Evolutionary conservation across 352 stramenopile genomes (phyloP).

Genomic region (Phytophthora tubulina): DNA sequence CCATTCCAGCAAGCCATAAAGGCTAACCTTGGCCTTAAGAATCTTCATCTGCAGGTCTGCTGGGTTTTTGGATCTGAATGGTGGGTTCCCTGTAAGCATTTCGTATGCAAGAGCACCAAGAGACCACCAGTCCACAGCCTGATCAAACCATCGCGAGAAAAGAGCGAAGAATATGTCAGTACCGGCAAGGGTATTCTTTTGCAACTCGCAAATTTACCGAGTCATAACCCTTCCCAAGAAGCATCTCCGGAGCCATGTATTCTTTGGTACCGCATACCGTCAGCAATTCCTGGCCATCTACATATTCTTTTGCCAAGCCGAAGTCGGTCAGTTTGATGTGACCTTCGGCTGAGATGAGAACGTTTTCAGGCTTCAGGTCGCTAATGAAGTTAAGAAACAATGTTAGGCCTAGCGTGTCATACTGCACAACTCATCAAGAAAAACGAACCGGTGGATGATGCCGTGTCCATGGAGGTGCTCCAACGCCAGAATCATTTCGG

Average conservation of each 20-base stretch:
- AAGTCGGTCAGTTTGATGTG: conserved; percentile 94
- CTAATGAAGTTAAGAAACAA: conserved; percentile 29
- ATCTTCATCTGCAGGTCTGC: conserved; percentile 84
- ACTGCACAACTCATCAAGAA: not conserved
- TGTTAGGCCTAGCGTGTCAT: not conserved
- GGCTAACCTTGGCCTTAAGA: conserved; percentile 67
- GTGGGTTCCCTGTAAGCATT: conserved; percentile 82
- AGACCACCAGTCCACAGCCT: conserved; percentile 90
- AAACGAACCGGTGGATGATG: conserved; percentile 83
- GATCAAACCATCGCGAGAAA: not conserved
- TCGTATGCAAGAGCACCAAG: conserved; percentile 82
- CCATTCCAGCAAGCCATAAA: not conserved
- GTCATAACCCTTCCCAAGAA: conserved; percentile 85
- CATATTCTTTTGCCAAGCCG: conserved; percentile 83
- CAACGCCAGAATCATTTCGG: conserved; percentile 87
- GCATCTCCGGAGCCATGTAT: conserved; percentile 91
- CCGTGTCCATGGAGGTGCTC: conserved; percentile 83
- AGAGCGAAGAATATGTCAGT: conserved; percentile 9
- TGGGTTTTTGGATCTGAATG: conserved; percentile 78
- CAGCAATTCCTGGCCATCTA: conserved; percentile 74
- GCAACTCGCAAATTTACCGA: conserved; percentile 45
- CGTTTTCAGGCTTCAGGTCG: conserved; percentile 94
- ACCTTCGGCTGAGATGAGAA: conserved; percentile 91
- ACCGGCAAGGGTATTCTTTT: not conserved
- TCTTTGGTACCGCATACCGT: conserved; percentile 87